Conservation (phyloP, 352 stramenopile species). For the Phytophthora citricola region DNA sequence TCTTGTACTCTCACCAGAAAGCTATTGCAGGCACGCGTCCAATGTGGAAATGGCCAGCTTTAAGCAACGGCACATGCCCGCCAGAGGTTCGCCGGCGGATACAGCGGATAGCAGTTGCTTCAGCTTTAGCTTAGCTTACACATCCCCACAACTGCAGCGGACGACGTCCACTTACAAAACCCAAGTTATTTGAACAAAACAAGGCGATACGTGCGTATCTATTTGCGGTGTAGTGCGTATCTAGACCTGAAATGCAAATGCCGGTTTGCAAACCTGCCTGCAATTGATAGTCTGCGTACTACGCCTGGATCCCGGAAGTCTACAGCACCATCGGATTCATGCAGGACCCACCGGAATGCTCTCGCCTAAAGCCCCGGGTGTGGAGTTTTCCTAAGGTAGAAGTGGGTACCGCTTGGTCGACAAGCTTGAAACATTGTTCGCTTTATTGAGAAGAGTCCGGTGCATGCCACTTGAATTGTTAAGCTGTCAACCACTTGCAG, state of each 20-base stretch:
- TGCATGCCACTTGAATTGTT: too few relatives aligned
- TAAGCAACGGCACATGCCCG: conserved; percentile 1
- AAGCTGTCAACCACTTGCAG: too few relatives aligned
- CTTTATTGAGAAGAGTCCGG: too few relatives aligned
- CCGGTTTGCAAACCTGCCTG: conserved; percentile 7
- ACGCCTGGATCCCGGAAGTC: background rate
- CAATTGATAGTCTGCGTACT: background rate
- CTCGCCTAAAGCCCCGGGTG: too few relatives aligned
- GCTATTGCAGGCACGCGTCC: conserved; percentile 29
- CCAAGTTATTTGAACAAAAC: conserved; percentile 14
- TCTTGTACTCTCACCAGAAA: conserved; percentile 11
- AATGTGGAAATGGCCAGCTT: conserved; percentile 34
- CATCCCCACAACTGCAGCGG: conserved; percentile 16
- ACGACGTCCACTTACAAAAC: conserved; percentile 42
- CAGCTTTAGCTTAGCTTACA: conserved; percentile 25
- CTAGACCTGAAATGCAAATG: too few relatives aligned
- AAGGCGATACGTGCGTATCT: conserved; percentile 17
- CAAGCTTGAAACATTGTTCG: too few relatives aligned
- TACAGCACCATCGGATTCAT: conserved; percentile 4
- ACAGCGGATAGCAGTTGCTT: conserved; percentile 28
- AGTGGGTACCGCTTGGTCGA: too few relatives aligned
- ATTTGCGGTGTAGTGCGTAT: conserved; percentile 3
- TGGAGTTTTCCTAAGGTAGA: too few relatives aligned
- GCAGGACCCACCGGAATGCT: conserved; percentile 3
- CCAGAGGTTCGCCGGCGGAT: conserved; percentile 15